Evolutionary conservation across 176 grass and related monocot genomes (phyloP).

Genomic region (Stipa capillata): DNA sequence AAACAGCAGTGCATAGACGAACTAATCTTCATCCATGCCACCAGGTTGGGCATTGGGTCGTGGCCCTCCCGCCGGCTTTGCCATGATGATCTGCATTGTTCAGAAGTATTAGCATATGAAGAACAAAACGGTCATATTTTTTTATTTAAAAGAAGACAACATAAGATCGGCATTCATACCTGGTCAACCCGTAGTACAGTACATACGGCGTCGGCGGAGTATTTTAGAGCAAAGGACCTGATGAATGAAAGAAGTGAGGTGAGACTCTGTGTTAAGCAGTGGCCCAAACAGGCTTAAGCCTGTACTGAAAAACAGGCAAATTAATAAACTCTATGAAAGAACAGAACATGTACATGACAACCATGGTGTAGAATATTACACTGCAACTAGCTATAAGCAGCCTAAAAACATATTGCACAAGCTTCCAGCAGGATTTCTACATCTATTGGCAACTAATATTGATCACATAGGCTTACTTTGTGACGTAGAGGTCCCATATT

Average conservation of each 20-base stretch:
- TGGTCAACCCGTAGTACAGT: slow-evolving; percentile 88
- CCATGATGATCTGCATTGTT: slow-evolving; percentile 78
- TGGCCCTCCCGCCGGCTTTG: slow-evolving; percentile 80
- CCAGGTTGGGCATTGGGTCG: slow-evolving; percentile 37
- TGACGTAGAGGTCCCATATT: slow-evolving; percentile 88
- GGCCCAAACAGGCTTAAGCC: too few species aligned
- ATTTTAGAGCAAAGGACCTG: slow-evolving; percentile 86
- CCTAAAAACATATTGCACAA: background rate
- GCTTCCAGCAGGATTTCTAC: background rate
- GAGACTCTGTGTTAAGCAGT: background rate
- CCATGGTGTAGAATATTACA: background rate
- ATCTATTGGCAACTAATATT: background rate
- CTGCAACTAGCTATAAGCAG: background rate
- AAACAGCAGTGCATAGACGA: background rate
- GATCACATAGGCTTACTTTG: slow-evolving; percentile 67
- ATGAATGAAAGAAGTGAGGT: background rate
- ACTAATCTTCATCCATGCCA: slow-evolving; percentile 80
- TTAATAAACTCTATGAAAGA: too few species aligned
- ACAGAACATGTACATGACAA: background rate
- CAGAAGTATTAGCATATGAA: background rate
- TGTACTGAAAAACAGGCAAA: too few species aligned
- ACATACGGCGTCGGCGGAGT: slow-evolving; percentile 59
- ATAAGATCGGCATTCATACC: slow-evolving; percentile 19
- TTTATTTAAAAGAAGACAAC: background rate
- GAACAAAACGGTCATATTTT: background rate